Evolutionary conservation across 228 moss, liverwort and hornwort genomes (phyloP).

Genomic region (Sphagnum fallax): DNA sequence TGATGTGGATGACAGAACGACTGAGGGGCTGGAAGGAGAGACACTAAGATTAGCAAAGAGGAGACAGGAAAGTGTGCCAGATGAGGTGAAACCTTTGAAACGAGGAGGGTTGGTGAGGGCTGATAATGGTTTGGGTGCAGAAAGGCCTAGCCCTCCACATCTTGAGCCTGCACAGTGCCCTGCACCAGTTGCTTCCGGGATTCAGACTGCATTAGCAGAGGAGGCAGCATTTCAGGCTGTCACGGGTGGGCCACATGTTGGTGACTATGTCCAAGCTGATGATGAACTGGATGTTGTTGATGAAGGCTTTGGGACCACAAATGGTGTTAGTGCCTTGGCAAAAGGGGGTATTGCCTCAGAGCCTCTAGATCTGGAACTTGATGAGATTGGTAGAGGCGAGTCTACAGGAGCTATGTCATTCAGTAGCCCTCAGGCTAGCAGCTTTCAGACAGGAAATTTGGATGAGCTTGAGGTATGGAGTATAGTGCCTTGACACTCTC

Average conservation of each 20-base stretch:
- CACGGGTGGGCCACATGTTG: slow-evolving; percentile 10
- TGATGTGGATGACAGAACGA: slow-evolving; percentile 13
- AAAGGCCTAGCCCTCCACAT: slow-evolving; percentile 13
- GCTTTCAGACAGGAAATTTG: slow-evolving; percentile 37
- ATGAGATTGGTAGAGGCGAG: slow-evolving; percentile 38
- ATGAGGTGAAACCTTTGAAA: slow-evolving; percentile 3
- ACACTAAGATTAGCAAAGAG: slow-evolving; percentile 6
- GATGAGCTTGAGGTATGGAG: slow-evolving; percentile 58
- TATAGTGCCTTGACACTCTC: slow-evolving; percentile 2
- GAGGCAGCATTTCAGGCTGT: slow-evolving; percentile 25
- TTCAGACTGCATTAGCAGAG: slow-evolving; percentile 7
- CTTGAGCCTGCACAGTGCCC: slow-evolving; percentile 6
- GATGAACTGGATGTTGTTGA: slow-evolving; percentile 20
- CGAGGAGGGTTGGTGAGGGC: slow-evolving; percentile 1
- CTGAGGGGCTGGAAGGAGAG: slow-evolving; percentile 20
- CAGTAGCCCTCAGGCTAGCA: slow-evolving; percentile 17
- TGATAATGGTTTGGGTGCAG: slow-evolving; percentile 11
- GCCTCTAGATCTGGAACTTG: slow-evolving; percentile 14
- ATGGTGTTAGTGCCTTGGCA: slow-evolving; percentile 6
- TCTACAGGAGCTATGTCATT: slow-evolving; percentile 20
- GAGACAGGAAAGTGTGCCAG: slow-evolving; percentile 6
- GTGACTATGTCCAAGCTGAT: slow-evolving; percentile 15
- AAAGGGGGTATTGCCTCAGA: slow-evolving; percentile 8
- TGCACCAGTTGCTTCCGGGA: slow-evolving; percentile 1
- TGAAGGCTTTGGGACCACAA: slow-evolving; percentile 8